Evolutionary conservation across 1,284 basidiomycete species (phyloP).

Genomic region (Ganoderma boninense): DNA sequence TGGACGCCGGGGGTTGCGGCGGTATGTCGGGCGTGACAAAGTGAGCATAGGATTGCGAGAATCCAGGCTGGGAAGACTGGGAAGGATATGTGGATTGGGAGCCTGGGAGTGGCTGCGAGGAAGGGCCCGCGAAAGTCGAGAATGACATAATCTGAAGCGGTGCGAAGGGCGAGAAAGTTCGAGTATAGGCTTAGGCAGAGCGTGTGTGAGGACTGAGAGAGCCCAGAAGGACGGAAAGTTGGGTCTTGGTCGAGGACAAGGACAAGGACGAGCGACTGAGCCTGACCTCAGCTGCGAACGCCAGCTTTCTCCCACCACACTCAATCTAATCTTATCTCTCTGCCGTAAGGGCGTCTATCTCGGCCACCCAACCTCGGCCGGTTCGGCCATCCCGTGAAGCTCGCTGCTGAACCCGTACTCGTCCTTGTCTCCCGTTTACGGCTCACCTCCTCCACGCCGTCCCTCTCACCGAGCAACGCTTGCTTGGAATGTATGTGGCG

Average conservation of each 20-base stretch:
- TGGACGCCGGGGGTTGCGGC: conserved; percentile 38
- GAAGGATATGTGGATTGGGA: conserved; percentile 5
- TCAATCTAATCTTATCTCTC: conserved; percentile 1
- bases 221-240: not conserved
- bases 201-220: too few species aligned
- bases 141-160: conserved; percentile 5
- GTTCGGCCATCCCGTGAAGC: not conserved
- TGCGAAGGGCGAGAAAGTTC: not conserved
- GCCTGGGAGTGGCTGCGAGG: not conserved
- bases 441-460: not conserved
- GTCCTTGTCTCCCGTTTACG: conserved; percentile 3
- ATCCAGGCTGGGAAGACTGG: conserved; percentile 9
- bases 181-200: not conserved
- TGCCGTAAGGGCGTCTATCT: not conserved
- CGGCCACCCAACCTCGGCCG: not conserved
- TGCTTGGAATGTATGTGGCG: not conserved
- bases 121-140: conserved; percentile 6
- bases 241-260: not conserved
- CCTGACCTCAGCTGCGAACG: not conserved
- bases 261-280: not conserved
- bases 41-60: conserved; percentile 21
- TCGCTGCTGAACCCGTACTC: not conserved
- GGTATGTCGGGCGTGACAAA: not conserved
- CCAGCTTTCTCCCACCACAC: not conserved
- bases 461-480: not conserved